Evolutionary conservation across 2,329 filamentous ascomycete species (phyloP).

Genomic region (Shiraia bambusicola): DNA sequence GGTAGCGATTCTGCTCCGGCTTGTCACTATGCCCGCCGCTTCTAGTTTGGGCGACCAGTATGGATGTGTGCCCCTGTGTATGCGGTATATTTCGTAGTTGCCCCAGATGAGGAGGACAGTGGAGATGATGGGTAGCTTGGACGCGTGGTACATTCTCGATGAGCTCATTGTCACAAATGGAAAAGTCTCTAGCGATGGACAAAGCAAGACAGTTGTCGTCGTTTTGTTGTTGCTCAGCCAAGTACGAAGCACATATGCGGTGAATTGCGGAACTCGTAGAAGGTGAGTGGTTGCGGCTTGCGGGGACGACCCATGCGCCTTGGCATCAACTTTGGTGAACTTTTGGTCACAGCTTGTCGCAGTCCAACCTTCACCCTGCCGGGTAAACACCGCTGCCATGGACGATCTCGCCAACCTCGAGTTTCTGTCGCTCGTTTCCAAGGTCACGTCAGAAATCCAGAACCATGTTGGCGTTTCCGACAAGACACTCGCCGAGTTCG

Average conservation of each 20-base stretch:
- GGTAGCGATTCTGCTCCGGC: constrained; percentile 9
- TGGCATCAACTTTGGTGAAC: constrained; percentile 9
- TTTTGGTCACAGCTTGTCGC: background rate
- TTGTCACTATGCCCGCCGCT: constrained; percentile 16
- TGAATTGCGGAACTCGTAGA: constrained; percentile 17
- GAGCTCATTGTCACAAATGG: constrained; percentile 15
- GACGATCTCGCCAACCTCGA: constrained; percentile 91
- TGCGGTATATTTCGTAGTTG: constrained; percentile 31
- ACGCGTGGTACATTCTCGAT: constrained; percentile 14
- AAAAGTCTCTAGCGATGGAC: constrained; percentile 1
- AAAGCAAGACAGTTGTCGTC: constrained; percentile 1
- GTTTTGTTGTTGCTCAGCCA: constrained; percentile 1
- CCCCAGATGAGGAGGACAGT: constrained; percentile 19
- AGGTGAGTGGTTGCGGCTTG: constrained; percentile 23
- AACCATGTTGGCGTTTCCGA: constrained; percentile 92
- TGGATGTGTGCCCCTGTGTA: constrained; percentile 33
- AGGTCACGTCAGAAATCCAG: constrained; percentile 89
- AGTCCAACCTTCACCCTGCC: constrained; percentile 4
- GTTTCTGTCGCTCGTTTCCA: constrained; percentile 88
- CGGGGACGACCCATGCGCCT: constrained; percentile 1
- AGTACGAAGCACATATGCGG: constrained; percentile 1
- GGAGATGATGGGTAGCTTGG: constrained; percentile 14
- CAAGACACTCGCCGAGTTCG: constrained; percentile 93
- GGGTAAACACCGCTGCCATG: constrained; percentile 55
- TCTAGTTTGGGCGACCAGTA: constrained; percentile 25